These are phyloP conservation scores for Waitea zeae DNA, from an alignment of 1,284 basidiomycete genomes.

Conservation along the genomic window DNA sequence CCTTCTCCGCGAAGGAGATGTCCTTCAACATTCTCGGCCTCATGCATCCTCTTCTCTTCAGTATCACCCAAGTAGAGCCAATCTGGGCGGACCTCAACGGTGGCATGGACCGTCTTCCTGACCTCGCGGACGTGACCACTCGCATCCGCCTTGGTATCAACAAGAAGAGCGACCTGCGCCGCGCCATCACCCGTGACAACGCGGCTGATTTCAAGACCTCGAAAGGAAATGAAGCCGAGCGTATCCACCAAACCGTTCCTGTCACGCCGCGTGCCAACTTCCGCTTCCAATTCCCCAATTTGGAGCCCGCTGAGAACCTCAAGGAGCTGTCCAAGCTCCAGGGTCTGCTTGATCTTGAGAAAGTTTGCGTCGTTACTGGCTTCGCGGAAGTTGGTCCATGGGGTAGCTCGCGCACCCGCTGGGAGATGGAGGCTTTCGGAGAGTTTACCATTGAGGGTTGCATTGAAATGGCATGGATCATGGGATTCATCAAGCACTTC, in stretches of 20 bases:
- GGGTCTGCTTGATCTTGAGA: slow-evolving; percentile 86
- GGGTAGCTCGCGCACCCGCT: slow-evolving; percentile 96
- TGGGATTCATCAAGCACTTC: slow-evolving; percentile 97
- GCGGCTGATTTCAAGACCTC: slow-evolving; percentile 87
- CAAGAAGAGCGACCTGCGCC: slow-evolving; percentile 80
- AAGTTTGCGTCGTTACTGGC: slow-evolving; percentile 87
- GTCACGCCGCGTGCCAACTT: slow-evolving; percentile 96
- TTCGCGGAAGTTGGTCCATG: slow-evolving; percentile 98
- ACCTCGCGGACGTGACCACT: slow-evolving; percentile 81
- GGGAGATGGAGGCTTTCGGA: slow-evolving; percentile 96
- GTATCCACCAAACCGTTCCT: slow-evolving; percentile 82
- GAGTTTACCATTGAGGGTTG: slow-evolving; percentile 93
- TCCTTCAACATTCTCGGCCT: slow-evolving; percentile 98
- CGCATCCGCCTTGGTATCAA: slow-evolving; percentile 70
- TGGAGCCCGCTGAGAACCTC: slow-evolving; percentile 53
- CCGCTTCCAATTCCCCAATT: slow-evolving; percentile 81
- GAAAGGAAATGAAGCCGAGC: slow-evolving; percentile 86
- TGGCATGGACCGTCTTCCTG: slow-evolving; percentile 92
- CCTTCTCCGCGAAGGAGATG: slow-evolving; percentile 99
- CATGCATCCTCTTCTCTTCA: slow-evolving; percentile 99
- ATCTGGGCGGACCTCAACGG: slow-evolving; percentile 98
- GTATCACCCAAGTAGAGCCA: slow-evolving; percentile 98
- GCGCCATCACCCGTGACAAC: slow-evolving; percentile 87
- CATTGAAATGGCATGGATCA: slow-evolving; percentile 99
- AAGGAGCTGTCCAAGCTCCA: slow-evolving; percentile 62